Evolutionary conservation across 768 basidiomycete genomes (phyloP).

Genomic region (Chlorophyllum brunneum): DNA sequence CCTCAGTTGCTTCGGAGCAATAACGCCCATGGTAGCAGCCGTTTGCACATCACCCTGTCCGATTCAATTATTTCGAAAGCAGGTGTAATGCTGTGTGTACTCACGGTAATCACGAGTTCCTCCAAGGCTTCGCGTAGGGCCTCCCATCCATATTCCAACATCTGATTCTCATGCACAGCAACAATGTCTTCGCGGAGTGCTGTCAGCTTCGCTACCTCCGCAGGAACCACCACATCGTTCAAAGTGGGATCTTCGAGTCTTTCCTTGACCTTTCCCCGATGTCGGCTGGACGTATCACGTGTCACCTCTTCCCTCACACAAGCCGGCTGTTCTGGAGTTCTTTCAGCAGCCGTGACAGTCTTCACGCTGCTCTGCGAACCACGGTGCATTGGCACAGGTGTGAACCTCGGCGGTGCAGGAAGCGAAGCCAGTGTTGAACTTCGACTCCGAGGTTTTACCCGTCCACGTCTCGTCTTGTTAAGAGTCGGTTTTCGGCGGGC

Average conservation of each 20-base stretch:
- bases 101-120: slow-evolving; percentile 58
- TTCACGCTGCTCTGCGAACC: slow-evolving; percentile 66
- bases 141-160: slow-evolving; percentile 54
- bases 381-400: slow-evolving; percentile 12
- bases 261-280: slow-evolving; percentile 24
- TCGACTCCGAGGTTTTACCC: slow-evolving; percentile 46
- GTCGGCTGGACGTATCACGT: slow-evolving; percentile 22
- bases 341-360: slow-evolving; percentile 45
- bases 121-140: slow-evolving; percentile 55
- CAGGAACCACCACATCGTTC: neutral
- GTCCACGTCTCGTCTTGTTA: slow-evolving; percentile 25
- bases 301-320: slow-evolving; percentile 22
- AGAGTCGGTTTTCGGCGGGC: slow-evolving; percentile 26
- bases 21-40: slow-evolving; percentile 66
- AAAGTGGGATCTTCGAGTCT: no score
- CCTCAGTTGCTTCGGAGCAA: slow-evolving; percentile 56
- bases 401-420: slow-evolving; percentile 31
- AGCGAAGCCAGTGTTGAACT: slow-evolving; percentile 68
- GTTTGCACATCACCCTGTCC: slow-evolving; percentile 74
- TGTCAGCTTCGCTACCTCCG: slow-evolving; percentile 15
- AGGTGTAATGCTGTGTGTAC: neutral
- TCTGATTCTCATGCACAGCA: slow-evolving; percentile 43
- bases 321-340: slow-evolving; percentile 19
- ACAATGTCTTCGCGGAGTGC: slow-evolving; percentile 41
- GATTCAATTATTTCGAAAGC: neutral